Conservation (phyloP, 2,329 filamentous ascomycete genomes). For the Neoscytalidium dimidiatum region DNA sequence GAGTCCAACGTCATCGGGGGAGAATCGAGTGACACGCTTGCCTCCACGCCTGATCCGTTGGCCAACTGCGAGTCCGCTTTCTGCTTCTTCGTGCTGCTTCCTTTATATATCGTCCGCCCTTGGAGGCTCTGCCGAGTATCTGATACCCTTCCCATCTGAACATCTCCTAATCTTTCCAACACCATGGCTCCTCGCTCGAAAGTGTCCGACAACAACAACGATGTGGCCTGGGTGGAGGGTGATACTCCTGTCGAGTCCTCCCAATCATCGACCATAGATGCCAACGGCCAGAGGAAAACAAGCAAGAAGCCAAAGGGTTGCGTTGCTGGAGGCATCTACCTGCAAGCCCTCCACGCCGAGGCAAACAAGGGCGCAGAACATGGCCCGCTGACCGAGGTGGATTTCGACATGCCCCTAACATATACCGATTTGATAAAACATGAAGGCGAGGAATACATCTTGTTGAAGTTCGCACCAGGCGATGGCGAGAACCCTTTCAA, state of each 20-base stretch:
- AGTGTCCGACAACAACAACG: slow-evolving; percentile 1
- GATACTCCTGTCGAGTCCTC: slow-evolving; percentile 14
- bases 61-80: not conserved
- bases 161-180: not conserved
- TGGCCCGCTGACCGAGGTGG: slow-evolving; percentile 45
- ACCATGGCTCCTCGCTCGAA: slow-evolving; percentile 15
- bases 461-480: slow-evolving; percentile 48
- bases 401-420: slow-evolving; percentile 53
- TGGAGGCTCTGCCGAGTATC: not conserved
- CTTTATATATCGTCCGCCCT: slow-evolving; percentile 14
- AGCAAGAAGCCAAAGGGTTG: slow-evolving; percentile 30
- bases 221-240: slow-evolving; percentile 17
- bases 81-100: not conserved
- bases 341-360: slow-evolving; percentile 33
- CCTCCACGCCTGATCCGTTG: not conserved
- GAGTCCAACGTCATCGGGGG: slow-evolving; percentile 19
- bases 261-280: not conserved
- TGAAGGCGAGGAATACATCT: slow-evolving; percentile 48
- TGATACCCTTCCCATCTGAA: not conserved
- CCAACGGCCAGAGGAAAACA: not conserved
- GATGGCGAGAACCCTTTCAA: slow-evolving; percentile 57
- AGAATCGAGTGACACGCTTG: slow-evolving; percentile 14
- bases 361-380: slow-evolving; percentile 24
- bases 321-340: slow-evolving; percentile 43
- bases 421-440: slow-evolving; percentile 43